Conservation (phyloP, 2,329 filamentous ascomycete species). For the Aspergillus clavatus region DNA sequence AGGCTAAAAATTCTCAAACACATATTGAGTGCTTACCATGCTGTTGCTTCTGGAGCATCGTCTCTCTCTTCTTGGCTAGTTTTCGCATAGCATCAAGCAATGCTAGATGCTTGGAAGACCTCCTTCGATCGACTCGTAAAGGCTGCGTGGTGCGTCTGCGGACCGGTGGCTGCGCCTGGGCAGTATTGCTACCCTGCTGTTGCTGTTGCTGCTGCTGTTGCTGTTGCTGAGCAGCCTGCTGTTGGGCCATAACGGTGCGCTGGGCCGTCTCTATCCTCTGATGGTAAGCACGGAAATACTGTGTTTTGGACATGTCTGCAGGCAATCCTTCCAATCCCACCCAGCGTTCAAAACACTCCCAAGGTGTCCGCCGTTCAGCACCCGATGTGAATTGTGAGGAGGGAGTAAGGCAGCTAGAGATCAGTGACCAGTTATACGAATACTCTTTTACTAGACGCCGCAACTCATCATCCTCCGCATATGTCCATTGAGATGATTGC, state of each 20-base stretch:
- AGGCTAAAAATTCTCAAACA: background rate
- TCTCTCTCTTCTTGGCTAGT: slow-evolving; percentile 88
- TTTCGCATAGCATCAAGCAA: slow-evolving; percentile 95
- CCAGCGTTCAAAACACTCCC: slow-evolving; percentile 99
- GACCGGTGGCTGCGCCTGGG: slow-evolving; percentile 50
- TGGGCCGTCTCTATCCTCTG: slow-evolving; percentile 60
- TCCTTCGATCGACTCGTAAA: slow-evolving; percentile 77
- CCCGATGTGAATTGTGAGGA: slow-evolving; percentile 77
- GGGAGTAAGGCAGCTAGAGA: slow-evolving; percentile 71
- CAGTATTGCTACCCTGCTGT: slow-evolving; percentile 36
- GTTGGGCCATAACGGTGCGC: slow-evolving; percentile 54
- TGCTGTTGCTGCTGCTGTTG: slow-evolving; percentile 46
- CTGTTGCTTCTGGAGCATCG: slow-evolving; percentile 77
- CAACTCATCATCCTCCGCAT: slow-evolving; percentile 84
- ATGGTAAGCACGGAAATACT: slow-evolving; percentile 80
- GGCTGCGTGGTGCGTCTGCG: slow-evolving; percentile 70
- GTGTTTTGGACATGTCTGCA: slow-evolving; percentile 88
- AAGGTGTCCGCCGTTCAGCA: slow-evolving; percentile 83
- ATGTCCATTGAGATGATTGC: slow-evolving; percentile 84
- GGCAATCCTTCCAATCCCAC: slow-evolving; percentile 86
- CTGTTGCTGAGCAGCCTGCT: slow-evolving; percentile 48
- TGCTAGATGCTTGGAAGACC: slow-evolving; percentile 79
- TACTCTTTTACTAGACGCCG: slow-evolving; percentile 81
- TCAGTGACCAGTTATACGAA: slow-evolving; percentile 96
- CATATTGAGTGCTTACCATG: slow-evolving; percentile 49